phyloP scores from a whole-genome alignment of 1,139 yeast species.

The Blastobotrys indianensis region DNA sequence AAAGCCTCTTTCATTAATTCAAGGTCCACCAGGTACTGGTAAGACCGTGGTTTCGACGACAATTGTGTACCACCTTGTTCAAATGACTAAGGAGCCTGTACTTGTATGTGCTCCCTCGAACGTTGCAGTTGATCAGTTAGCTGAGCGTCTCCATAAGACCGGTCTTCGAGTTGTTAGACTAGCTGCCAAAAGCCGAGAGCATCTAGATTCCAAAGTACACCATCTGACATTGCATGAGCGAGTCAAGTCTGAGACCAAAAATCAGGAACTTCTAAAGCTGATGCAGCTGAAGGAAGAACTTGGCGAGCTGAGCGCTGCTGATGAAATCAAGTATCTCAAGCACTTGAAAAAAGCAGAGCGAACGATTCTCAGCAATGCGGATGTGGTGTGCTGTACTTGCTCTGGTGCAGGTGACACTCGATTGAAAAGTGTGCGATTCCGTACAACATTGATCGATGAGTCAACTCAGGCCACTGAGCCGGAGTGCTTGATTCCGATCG shows the following conservation, averaged over 20 bases:
- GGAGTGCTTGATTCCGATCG: conserved; percentile 81
- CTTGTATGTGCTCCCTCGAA: conserved; percentile 94
- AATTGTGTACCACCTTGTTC: conserved; percentile 69
- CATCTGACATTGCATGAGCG: conserved; percentile 25
- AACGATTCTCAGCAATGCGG: conserved; percentile 51
- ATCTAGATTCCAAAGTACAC: conserved; percentile 23
- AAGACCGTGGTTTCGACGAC: conserved; percentile 93
- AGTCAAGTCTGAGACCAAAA: conserved; percentile 34
- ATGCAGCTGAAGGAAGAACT: conserved; percentile 52
- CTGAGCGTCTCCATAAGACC: conserved; percentile 57
- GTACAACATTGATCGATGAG: conserved; percentile 84
- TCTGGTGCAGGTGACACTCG: conserved; percentile 83
- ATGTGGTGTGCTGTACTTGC: conserved; percentile 87
- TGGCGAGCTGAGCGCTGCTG: conserved; percentile 63
- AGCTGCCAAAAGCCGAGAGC: conserved; percentile 68
- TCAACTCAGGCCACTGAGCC: conserved; percentile 94
- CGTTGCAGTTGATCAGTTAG: conserved; percentile 90
- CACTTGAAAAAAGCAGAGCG: conserved; percentile 46
- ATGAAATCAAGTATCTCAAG: conserved; percentile 43
- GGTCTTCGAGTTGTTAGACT: conserved; percentile 75
- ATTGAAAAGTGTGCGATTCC: conserved; percentile 49
- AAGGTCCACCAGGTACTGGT: conserved; percentile 99
- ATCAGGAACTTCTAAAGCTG: conserved; percentile 54
- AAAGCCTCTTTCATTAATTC: conserved; percentile 77
- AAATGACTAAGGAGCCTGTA: conserved; percentile 52